phyloP scores from a whole-genome alignment of 352 stramenopile species.

The Phytophthora podocarpi region DNA sequence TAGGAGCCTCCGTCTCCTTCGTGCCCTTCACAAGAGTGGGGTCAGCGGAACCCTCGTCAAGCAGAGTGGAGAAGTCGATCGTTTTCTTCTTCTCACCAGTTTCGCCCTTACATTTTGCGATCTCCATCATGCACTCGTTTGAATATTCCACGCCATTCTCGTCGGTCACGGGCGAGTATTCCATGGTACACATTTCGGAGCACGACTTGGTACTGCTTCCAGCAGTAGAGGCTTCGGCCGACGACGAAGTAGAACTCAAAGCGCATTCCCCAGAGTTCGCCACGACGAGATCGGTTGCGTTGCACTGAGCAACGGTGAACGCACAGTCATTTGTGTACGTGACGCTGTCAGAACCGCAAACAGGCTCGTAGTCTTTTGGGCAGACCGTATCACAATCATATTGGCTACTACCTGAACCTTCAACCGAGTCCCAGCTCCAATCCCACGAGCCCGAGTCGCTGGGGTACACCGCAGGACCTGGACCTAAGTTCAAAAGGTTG shows the following conservation, averaged over 20 bases:
- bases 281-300: conserved; percentile 22
- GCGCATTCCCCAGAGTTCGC: conserved; percentile 25
- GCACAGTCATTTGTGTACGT: conserved; percentile 30
- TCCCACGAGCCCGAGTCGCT: conserved; percentile 25
- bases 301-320: conserved; percentile 28
- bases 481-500: conserved; percentile 15
- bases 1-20: background rate
- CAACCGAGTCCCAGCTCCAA: conserved; percentile 12
- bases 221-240: background rate
- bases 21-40: conserved; percentile 5
- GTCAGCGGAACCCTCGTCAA: too few relatives aligned
- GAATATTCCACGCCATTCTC: conserved; percentile 23
- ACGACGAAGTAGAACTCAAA: background rate
- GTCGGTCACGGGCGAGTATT: conserved; percentile 21
- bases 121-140: conserved; percentile 23
- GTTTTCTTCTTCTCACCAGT: conserved; percentile 20
- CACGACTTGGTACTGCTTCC: conserved; percentile 6
- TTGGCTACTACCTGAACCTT: conserved; percentile 5
- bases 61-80: conserved; percentile 10
- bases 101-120: conserved; percentile 24
- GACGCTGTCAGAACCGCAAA: conserved; percentile 43
- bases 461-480: conserved; percentile 17
- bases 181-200: conserved; percentile 21
- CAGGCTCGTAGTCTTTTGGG: conserved; percentile 22
- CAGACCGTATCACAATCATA: conserved; percentile 36